Percentiles rank a stretch among this genome's conserved stretches.
Conservation (phyloP, 2,329 filamentous ascomycete genomes). For the Periconia sp. region DNA sequence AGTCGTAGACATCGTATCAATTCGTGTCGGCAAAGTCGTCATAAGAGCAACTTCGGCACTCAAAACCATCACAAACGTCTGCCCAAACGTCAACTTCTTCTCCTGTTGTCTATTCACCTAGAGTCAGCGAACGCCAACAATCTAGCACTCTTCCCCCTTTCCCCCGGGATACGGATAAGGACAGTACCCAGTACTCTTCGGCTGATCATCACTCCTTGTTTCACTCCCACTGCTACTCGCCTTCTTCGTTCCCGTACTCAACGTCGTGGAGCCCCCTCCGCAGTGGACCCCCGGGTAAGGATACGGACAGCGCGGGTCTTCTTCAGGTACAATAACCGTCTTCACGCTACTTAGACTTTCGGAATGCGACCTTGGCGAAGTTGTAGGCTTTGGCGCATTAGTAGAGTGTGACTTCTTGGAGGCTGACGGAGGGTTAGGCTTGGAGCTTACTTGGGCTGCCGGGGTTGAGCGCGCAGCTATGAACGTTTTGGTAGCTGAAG, state of each 20-base stretch:
- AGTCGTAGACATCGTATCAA: not conserved
- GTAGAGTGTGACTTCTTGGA: conserved; percentile 1
- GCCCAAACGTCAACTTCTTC: conserved; percentile 5
- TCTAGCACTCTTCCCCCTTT: conserved; percentile 2
- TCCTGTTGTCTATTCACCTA: too few relatives aligned
- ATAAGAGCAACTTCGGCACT: conserved; percentile 2
- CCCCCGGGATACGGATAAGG: conserved; percentile 21
- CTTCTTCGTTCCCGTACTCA: conserved; percentile 13
- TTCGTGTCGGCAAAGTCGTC: not conserved
- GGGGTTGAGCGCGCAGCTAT: conserved; percentile 1
- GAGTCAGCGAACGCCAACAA: too few relatives aligned
- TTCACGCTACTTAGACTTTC: conserved; percentile 1
- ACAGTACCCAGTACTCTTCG: conserved; percentile 18
- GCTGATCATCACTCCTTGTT: conserved; percentile 1
- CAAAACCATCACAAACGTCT: conserved; percentile 10
- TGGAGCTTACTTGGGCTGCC: not conserved
- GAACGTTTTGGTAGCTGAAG: not conserved
- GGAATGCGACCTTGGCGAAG: not conserved
- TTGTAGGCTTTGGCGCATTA: not conserved
- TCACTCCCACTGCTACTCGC: too few relatives aligned
- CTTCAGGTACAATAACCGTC: conserved; percentile 14
- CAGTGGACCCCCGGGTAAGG: conserved; percentile 34
- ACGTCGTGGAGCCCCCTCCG: conserved; percentile 19
- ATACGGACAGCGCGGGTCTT: conserved; percentile 35
- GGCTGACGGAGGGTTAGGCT: not conserved